Evolutionary conservation across 495 filamentous ascomycete species (phyloP).

Genomic region (Xanthoparmelia taractica): DNA sequence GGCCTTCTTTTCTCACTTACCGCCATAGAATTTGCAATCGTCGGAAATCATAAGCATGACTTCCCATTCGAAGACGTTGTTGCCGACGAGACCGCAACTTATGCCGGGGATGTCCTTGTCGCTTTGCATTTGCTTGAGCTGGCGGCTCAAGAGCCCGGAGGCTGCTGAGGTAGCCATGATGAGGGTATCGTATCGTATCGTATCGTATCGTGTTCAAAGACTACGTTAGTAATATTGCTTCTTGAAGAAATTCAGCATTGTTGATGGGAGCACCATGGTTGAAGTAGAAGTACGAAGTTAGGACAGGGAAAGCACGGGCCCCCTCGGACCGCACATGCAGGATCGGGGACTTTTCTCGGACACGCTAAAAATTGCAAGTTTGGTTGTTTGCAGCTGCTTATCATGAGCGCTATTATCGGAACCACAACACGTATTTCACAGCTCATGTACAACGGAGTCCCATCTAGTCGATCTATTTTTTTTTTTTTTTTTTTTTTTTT

Average conservation of each 20-base stretch:
- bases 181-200: too few species aligned
- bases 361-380: background rate
- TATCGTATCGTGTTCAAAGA: background rate
- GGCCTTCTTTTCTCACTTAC: too few species aligned
- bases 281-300: too few species aligned
- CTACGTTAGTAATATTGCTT: too few species aligned
- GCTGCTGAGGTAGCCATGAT: slow-evolving; percentile 50
- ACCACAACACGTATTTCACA: too few species aligned
- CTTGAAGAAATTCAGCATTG: too few species aligned
- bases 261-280: background rate
- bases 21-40: slow-evolving; percentile 92
- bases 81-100: slow-evolving; percentile 77
- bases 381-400: background rate
- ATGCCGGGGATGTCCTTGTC: slow-evolving; percentile 90
- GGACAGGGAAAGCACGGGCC: background rate
- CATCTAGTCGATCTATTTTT: too few species aligned
- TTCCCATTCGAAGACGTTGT: slow-evolving; percentile 98
- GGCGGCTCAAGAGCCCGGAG: slow-evolving; percentile 69
- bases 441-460: too few species aligned
- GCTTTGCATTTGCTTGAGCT: slow-evolving; percentile 89
- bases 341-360: background rate
- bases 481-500: too few species aligned
- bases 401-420: too few species aligned
- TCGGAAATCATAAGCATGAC: slow-evolving; percentile 98
- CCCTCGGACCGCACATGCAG: background rate